These are phyloP conservation scores for Avicennia marina DNA, from an alignment of 257 asterid genomes.

Conservation along the genomic window DNA sequence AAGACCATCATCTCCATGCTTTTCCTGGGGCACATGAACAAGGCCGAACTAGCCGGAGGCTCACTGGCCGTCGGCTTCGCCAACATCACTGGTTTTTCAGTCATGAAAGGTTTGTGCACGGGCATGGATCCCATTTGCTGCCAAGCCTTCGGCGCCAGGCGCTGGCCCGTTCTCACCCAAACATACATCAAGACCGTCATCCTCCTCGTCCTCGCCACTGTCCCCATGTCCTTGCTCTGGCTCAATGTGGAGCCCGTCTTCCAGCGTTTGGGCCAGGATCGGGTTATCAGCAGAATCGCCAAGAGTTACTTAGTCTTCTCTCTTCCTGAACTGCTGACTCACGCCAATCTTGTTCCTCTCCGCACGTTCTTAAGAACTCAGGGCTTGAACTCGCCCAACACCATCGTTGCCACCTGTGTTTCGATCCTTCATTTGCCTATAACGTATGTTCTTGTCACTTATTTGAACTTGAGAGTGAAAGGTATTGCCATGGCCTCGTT, in stretches of 20 bases:
- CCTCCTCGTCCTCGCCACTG: constrained; percentile 52
- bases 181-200: constrained; percentile 59
- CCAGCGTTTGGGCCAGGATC: constrained; percentile 57
- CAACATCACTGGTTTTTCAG: constrained; percentile 67
- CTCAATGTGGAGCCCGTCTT: constrained; percentile 52
- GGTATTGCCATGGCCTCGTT: constrained; percentile 69
- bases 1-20: constrained; percentile 81
- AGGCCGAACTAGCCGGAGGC: constrained; percentile 71
- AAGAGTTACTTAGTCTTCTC: constrained; percentile 49
- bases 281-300: constrained; percentile 48
- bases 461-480: constrained; percentile 43
- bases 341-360: constrained; percentile 55
- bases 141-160: constrained; percentile 76
- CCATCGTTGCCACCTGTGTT: constrained; percentile 52
- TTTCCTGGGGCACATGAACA: constrained; percentile 75
- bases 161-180: constrained; percentile 52
- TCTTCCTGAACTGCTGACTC: constrained; percentile 52
- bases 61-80: constrained; percentile 84
- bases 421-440: constrained; percentile 55
- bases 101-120: constrained; percentile 69
- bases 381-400: constrained; percentile 56
- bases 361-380: constrained; percentile 65
- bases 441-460: constrained; percentile 52
- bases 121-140: constrained; percentile 91
- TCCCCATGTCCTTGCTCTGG: constrained; percentile 65